phyloP scores from a whole-genome alignment of 176 grass and related monocot species.

The Panicum miliaceum region DNA sequence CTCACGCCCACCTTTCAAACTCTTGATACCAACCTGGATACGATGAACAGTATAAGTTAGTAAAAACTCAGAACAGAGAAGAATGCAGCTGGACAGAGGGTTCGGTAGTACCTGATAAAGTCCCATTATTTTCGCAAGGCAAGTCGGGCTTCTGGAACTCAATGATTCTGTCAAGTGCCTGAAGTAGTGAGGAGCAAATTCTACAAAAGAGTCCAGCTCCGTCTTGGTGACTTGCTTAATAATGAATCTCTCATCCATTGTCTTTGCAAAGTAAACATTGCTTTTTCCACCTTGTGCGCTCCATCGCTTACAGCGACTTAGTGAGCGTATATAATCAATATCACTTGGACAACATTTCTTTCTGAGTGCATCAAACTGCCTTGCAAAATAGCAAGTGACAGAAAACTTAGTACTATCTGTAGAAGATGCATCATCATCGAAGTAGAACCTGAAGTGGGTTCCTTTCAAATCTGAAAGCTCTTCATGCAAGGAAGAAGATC shows the following conservation, averaged over 20 bases:
- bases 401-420: slow-evolving; percentile 82
- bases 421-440: slow-evolving; percentile 73
- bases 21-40: slow-evolving; percentile 76
- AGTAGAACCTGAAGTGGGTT: slow-evolving; percentile 72
- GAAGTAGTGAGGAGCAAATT: slow-evolving; percentile 88
- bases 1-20: slow-evolving; percentile 77
- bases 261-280: slow-evolving; percentile 96
- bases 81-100: neutral
- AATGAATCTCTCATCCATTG: slow-evolving; percentile 89
- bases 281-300: slow-evolving; percentile 95
- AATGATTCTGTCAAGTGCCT: slow-evolving; percentile 68
- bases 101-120: slow-evolving; percentile 77
- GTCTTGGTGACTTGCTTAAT: slow-evolving; percentile 95
- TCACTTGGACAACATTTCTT: slow-evolving; percentile 69
- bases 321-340: slow-evolving; percentile 76
- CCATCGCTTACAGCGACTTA: slow-evolving; percentile 92
- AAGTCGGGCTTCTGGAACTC: slow-evolving; percentile 69
- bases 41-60: slow-evolving; percentile 32
- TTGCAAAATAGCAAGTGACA: slow-evolving; percentile 85
- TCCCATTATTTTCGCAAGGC: slow-evolving; percentile 88
- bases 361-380: slow-evolving; percentile 74
- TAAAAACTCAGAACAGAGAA: slow-evolving; percentile 20
- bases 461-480: slow-evolving; percentile 57
- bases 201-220: slow-evolving; percentile 90
- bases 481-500: slow-evolving; percentile 47